Base-by-base conservation (phyloP, 1,284 basidiomycete genomes). In the Trametes sp. region DNA sequence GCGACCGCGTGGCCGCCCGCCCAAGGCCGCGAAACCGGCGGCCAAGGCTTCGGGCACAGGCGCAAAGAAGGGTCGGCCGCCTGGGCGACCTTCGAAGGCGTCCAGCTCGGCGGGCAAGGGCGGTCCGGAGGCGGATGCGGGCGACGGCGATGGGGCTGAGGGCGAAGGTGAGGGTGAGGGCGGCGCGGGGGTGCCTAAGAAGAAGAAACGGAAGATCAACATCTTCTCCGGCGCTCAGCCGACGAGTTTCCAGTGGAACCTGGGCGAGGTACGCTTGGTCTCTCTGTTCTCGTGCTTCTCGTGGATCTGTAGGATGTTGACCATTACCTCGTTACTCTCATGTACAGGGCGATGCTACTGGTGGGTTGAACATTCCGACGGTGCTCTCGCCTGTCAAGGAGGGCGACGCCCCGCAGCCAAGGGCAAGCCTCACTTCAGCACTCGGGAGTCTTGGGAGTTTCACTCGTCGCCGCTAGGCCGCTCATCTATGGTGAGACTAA, bases 151-250 rank as follows among this genome's bases (percentile, higher is more conserved):
- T 21, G 53, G n/a, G 4, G 16, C 38, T 33, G 57, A 29, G 16
- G 49, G 21, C 10, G 48, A 35, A 13, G 48, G 36, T 11, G 50
- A 49, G 11, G 54, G 14, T 2, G 53, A 31, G 7, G 45, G 35
- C 4, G 65, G 35, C 7, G 67, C 65, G 10, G 74, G 70, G 28
- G 61, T 62, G 23, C 79, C 76, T 10, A 83, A 81, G 76, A 89
- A 86, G 77, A 89, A 85, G 74, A 86, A 84, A 65, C 80, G 85
- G 68, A 87, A 84, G 74, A 84, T 90, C 64, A 86, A 84, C 63
- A 68, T 89, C 26, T 87, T 87, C 69, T 75, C 77, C 6, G 65
- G 74, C 41, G 73, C 79, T 55, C 78, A 80, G 61, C 72, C 80
- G 1, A 59, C 72, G n/a, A 74, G 79, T 16, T 81, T 85, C 61